These are phyloP conservation scores for Prunus campanulata DNA, from an alignment of 306 rosid genomes.

Conservation along the genomic window DNA sequence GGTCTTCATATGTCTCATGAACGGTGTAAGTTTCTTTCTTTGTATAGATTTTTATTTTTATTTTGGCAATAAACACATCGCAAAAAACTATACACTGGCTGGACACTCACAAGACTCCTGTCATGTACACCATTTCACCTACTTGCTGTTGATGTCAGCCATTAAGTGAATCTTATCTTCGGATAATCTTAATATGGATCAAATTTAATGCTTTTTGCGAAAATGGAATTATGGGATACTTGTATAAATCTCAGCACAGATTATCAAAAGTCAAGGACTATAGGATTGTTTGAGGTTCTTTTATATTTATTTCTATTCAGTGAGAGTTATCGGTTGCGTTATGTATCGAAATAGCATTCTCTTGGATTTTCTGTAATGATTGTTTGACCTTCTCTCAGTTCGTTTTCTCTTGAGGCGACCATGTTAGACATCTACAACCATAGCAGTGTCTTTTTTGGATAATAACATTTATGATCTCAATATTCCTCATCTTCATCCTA, in stretches of 20 bases:
- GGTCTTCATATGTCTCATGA: constrained; percentile 80
- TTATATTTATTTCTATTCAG: not conserved
- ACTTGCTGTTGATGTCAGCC: not conserved
- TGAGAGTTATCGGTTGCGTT: not conserved
- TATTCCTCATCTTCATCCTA: not conserved
- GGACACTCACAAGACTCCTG: not conserved
- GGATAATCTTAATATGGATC: not conserved
- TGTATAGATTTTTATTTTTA: not conserved
- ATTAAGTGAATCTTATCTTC: not conserved
- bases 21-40: constrained; percentile 61
- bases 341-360: not conserved
- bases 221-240: not conserved
- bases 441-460: not conserved
- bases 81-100: not conserved
- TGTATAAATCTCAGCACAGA: not conserved
- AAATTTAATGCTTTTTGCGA: not conserved
- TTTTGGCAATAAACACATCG: not conserved
- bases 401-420: not conserved
- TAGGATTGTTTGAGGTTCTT: not conserved
- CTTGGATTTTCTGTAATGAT: not conserved
- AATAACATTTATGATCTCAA: not conserved
- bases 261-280: not conserved
- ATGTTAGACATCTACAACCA: not conserved
- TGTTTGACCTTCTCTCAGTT: not conserved
- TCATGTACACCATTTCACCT: not conserved